Evolutionary conservation across 2,329 filamentous ascomycete genomes (phyloP).

Genomic region (Xylaria sp.): DNA sequence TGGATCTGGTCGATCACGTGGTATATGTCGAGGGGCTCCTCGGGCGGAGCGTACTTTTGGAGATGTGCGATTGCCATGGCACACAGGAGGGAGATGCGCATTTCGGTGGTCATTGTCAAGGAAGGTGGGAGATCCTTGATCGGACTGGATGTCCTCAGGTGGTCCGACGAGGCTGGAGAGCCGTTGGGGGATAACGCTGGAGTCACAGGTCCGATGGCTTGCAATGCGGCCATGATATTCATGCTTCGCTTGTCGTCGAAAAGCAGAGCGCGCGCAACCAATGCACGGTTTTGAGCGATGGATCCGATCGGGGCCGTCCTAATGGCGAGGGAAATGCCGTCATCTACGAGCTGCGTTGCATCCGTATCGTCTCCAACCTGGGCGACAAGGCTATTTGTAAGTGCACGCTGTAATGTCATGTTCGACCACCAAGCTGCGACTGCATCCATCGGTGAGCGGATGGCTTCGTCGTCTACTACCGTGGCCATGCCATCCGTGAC

Average conservation of each 20-base stretch:
- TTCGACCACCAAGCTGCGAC: slow-evolving; percentile 91
- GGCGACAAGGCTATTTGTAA: slow-evolving; percentile 64
- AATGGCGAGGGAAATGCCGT: slow-evolving; percentile 68
- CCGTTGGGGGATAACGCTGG: slow-evolving; percentile 38
- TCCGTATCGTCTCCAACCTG: slow-evolving; percentile 50
- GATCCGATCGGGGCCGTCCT: slow-evolving; percentile 78
- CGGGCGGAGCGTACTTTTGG: slow-evolving; percentile 45
- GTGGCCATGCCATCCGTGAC: slow-evolving; percentile 75
- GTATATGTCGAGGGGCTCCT: slow-evolving; percentile 51
- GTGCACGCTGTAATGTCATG: slow-evolving; percentile 68
- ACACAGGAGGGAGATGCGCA: slow-evolving; percentile 60
- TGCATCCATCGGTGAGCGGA: slow-evolving; percentile 85
- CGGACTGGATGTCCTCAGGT: slow-evolving; percentile 36
- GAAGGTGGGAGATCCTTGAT: slow-evolving; percentile 51
- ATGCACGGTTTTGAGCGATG: slow-evolving; percentile 63
- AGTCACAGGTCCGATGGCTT: slow-evolving; percentile 51
- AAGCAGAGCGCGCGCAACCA: slow-evolving; percentile 62
- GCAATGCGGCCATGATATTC: slow-evolving; percentile 59
- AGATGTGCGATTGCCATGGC: slow-evolving; percentile 65
- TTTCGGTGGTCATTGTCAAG: slow-evolving; percentile 51
- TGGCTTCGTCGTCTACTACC: slow-evolving; percentile 82
- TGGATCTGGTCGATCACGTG: slow-evolving; percentile 51
- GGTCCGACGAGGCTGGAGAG: slow-evolving; percentile 10
- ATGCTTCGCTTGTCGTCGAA: slow-evolving; percentile 55
- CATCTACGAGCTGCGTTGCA: slow-evolving; percentile 40